Conservation (phyloP, 169 alveolate genomes). For the Plasmodium berghei region DNA sequence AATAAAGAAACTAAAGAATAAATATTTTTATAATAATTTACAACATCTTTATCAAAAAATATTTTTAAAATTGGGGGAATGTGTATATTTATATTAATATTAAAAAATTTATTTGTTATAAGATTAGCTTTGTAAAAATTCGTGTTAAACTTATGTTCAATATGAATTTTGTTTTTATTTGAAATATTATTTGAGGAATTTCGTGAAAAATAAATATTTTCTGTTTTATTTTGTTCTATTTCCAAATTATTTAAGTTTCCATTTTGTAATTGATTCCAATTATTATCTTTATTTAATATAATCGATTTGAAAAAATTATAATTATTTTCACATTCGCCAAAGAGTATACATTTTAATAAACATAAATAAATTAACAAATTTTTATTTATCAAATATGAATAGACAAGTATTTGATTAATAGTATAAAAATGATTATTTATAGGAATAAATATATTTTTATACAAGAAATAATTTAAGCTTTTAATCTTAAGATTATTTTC, state of each 20-base stretch:
- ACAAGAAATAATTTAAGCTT: slow-evolving; percentile 30
- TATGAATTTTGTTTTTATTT: not conserved
- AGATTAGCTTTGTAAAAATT: not conserved
- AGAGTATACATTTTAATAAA: slow-evolving; percentile 19
- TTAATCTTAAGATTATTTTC: slow-evolving; percentile 1
- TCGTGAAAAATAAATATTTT: too few species aligned
- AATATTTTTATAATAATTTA: slow-evolving; percentile 14
- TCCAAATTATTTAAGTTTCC: too few species aligned
- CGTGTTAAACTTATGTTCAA: not conserved
- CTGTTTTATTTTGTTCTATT: not conserved
- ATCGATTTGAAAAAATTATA: not conserved
- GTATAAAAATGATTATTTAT: slow-evolving; percentile 31
- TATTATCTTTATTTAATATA: not conserved
- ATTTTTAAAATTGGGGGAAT: slow-evolving; percentile 10
- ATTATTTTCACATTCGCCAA: slow-evolving; percentile 19
- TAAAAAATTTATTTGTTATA: slow-evolving; percentile 12
- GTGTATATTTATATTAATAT: slow-evolving; percentile 11
- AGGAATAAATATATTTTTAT: slow-evolving; percentile 37
- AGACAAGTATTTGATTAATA: slow-evolving; percentile 19
- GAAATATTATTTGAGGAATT: too few species aligned
- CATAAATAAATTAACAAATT: slow-evolving; percentile 23
- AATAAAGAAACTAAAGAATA: slow-evolving; percentile 22
- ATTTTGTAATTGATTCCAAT: not conserved
- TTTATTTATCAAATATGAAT: slow-evolving; percentile 21
- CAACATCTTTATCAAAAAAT: slow-evolving; percentile 24